Conservation (phyloP, 805 yeast species). For the Candida ortonii region DNA sequence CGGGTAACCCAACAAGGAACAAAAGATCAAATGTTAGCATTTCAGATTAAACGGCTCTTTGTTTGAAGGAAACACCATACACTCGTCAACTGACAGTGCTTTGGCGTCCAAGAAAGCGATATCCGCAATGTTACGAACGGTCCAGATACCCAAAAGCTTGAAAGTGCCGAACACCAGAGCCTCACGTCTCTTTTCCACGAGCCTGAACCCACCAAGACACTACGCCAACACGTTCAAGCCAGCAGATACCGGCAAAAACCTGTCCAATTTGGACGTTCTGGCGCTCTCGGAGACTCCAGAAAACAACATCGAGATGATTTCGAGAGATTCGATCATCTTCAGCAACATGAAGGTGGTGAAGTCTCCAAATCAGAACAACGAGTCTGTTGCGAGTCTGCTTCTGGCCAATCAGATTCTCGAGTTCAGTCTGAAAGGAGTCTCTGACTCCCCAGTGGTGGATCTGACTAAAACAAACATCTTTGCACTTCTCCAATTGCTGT, state of each 20-base stretch:
- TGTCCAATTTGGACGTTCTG: constrained; percentile 45
- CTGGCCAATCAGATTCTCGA: constrained; percentile 61
- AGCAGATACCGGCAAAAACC: constrained; percentile 35
- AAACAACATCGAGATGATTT: constrained; percentile 50
- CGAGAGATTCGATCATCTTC: constrained; percentile 57
- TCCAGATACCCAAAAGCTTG: background rate
- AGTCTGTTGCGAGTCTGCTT: constrained; percentile 46
- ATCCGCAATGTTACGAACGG: no score
- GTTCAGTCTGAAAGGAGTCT: constrained; percentile 41
- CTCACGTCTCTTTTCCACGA: background rate
- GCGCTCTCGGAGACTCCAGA: constrained; percentile 42
- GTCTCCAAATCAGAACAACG: constrained; percentile 38
- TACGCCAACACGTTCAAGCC: constrained; percentile 30
- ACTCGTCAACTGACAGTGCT: no score
- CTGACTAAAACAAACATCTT: constrained; percentile 38
- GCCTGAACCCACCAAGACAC: background rate
- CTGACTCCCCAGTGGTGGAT: constrained; percentile 41
- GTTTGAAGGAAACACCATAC: no score
- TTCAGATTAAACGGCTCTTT: no score
- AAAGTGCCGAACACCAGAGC: no score
- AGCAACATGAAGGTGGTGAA: constrained; percentile 49
- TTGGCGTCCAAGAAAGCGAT: no score
- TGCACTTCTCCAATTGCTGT: constrained; percentile 49
- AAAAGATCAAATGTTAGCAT: no score
- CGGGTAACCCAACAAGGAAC: no score